These are phyloP conservation scores for Aspergillus hancockii DNA, from an alignment of 495 filamentous ascomycete genomes.

Conservation along the genomic window DNA sequence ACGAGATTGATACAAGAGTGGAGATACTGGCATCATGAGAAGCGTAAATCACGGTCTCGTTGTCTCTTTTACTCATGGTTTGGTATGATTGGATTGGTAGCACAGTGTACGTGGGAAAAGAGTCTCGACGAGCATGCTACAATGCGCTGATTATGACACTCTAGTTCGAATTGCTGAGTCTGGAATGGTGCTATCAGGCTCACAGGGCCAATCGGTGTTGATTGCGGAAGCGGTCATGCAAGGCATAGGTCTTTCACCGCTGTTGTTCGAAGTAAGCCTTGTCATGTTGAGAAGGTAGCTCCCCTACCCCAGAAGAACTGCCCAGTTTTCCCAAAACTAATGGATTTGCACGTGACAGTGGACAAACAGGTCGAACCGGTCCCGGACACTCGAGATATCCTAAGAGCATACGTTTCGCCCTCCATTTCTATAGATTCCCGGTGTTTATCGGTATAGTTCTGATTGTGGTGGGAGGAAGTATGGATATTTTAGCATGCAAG, in stretches of 20 bases:
- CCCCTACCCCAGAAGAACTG: too few species aligned
- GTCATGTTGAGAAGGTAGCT: conserved; percentile 35
- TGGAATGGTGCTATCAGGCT: conserved; percentile 27
- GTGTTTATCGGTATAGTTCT: conserved; percentile 28
- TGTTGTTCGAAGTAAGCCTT: conserved; percentile 38
- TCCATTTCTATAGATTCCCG: conserved; percentile 32
- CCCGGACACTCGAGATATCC: conserved; percentile 34
- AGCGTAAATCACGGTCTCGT: conserved; percentile 20
- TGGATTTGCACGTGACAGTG: conserved; percentile 18
- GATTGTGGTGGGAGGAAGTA: conserved; percentile 27
- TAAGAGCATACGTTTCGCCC: conserved; percentile 27
- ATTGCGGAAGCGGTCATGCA: conserved; percentile 29
- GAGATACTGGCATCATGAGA: conserved; percentile 36
- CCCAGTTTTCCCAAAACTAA: neutral
- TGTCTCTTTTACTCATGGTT: conserved; percentile 34
- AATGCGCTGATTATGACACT: neutral
- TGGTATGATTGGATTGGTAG: conserved; percentile 31
- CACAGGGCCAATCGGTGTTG: conserved; percentile 20
- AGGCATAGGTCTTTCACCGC: conserved; percentile 36
- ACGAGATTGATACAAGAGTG: conserved; percentile 32
- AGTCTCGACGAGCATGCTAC: neutral
- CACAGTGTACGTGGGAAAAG: conserved; percentile 26
- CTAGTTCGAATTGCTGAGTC: conserved; percentile 34
- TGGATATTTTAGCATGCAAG: conserved; percentile 20
- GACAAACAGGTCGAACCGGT: conserved; percentile 32